A percentile compares a stretch with the other conserved stretches of the same genome.
These are phyloP conservation scores for Porodaedalea pini DNA, from an alignment of 1,284 basidiomycete genomes.

Conservation along the genomic window DNA sequence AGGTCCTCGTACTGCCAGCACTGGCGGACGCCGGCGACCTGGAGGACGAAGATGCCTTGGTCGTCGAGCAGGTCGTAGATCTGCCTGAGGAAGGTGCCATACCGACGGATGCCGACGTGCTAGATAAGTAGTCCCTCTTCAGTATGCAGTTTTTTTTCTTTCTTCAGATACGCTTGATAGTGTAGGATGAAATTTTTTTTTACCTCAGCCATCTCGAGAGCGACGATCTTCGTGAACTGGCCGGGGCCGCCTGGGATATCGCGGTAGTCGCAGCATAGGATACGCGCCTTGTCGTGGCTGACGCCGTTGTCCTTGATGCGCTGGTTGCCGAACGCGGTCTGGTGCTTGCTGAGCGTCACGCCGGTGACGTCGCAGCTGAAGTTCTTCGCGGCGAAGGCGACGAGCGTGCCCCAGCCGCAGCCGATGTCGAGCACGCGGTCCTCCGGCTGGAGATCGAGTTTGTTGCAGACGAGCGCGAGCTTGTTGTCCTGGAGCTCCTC, in stretches of 20 bases:
- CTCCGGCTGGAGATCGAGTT: constrained; percentile 81
- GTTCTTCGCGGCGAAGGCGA: constrained; percentile 95
- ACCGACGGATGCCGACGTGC: constrained; percentile 95
- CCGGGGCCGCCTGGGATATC: constrained; percentile 83
- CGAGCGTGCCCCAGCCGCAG: constrained; percentile 97
- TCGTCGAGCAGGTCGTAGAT: constrained; percentile 94
- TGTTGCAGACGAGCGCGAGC: constrained; percentile 90
- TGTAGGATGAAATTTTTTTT: constrained; percentile 22
- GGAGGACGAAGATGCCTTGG: constrained; percentile 92
- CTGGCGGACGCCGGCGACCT: constrained; percentile 93
- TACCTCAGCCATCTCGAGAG: constrained; percentile 97
- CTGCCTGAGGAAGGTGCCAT: constrained; percentile 84
- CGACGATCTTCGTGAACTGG: constrained; percentile 92
- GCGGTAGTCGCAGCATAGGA: constrained; percentile 93
- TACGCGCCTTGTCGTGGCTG: constrained; percentile 74
- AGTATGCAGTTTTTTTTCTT: too few species aligned
- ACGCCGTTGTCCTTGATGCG: constrained; percentile 84
- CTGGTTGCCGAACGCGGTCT: constrained; percentile 89
- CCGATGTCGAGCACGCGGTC: constrained; percentile 91
- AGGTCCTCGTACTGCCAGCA: constrained; percentile 98
- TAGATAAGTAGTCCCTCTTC: constrained; percentile 32
- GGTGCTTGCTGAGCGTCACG: constrained; percentile 89
- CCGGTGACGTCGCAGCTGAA: constrained; percentile 94
- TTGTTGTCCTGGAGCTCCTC: constrained; percentile 99
- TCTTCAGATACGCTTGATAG: too few species aligned